Evolutionary conservation across 306 rosid species (phyloP).

Genomic region (Clitoria ternatea): DNA sequence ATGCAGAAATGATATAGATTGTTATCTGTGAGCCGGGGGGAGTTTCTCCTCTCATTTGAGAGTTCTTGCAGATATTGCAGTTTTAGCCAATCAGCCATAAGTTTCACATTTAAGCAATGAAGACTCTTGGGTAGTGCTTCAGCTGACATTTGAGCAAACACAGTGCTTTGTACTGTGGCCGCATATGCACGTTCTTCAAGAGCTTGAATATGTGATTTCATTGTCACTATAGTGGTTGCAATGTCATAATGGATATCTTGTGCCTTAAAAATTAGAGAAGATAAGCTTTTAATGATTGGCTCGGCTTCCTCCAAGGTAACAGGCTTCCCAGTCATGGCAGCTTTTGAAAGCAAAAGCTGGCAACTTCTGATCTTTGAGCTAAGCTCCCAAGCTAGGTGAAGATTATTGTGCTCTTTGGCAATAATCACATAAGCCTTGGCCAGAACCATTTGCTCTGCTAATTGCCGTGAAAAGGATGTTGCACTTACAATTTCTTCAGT

Average conservation of each 20-base stretch:
- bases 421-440: constrained; percentile 92
- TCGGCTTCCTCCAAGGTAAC: constrained; percentile 72
- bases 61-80: constrained; percentile 40
- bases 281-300: constrained; percentile 69
- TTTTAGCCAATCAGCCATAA: constrained; percentile 70
- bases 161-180: constrained; percentile 67
- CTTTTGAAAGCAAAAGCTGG: constrained; percentile 87
- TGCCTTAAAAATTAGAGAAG: constrained; percentile 76
- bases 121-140: constrained; percentile 88
- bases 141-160: constrained; percentile 77
- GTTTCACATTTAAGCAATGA: constrained; percentile 78
- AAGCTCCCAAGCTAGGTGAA: constrained; percentile 95
- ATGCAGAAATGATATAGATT: constrained; percentile 86
- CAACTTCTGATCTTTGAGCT: constrained; percentile 74
- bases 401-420: constrained; percentile 85
- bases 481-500: constrained; percentile 64
- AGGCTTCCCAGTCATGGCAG: constrained; percentile 73
- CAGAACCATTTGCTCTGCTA: constrained; percentile 77
- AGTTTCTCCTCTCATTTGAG: constrained; percentile 54
- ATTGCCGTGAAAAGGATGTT: constrained; percentile 81
- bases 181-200: constrained; percentile 85
- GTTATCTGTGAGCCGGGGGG: constrained; percentile 64
- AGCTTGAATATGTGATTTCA: constrained; percentile 93
- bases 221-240: constrained; percentile 87
- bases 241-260: constrained; percentile 83